Evolutionary conservation across 768 basidiomycete genomes (phyloP).

Genomic region (Boletus speciosus): DNA sequence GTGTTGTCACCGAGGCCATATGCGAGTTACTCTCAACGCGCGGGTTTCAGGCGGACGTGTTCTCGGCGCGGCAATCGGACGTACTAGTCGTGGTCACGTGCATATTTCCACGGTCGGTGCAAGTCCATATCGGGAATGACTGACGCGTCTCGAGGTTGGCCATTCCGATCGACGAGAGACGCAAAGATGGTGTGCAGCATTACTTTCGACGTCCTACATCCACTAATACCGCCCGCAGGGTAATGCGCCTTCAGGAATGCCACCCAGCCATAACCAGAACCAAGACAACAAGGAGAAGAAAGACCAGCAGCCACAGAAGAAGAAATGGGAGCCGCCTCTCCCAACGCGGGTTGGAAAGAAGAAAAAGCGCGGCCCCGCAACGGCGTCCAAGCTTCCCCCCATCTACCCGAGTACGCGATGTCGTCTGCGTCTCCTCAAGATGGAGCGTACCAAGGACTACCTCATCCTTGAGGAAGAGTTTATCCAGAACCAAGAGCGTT

Average conservation of each 20-base stretch:
- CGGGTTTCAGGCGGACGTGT: not conserved
- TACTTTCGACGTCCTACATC: not conserved
- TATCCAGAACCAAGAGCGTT: slow-evolving; percentile 84
- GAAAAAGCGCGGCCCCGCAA: slow-evolving; percentile 88
- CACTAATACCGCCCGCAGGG: slow-evolving; percentile 46
- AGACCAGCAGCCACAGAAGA: slow-evolving; percentile 53
- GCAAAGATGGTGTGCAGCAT: slow-evolving; percentile 22
- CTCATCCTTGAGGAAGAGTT: slow-evolving; percentile 94
- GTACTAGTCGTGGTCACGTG: slow-evolving; percentile 18
- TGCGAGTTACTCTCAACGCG: not conserved
- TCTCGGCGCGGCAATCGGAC: slow-evolving; percentile 14
- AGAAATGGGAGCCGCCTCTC: slow-evolving; percentile 98
- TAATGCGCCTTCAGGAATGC: slow-evolving; percentile 66
- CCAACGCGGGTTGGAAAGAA: slow-evolving; percentile 97
- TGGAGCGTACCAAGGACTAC: slow-evolving; percentile 98
- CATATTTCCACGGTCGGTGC: slow-evolving; percentile 19
- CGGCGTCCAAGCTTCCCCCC: slow-evolving; percentile 86
- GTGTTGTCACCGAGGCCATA: slow-evolving; percentile 38
- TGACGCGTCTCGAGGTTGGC: slow-evolving; percentile 46
- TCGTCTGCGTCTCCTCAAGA: slow-evolving; percentile 90
- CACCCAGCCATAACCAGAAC: slow-evolving; percentile 38
- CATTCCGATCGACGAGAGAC: slow-evolving; percentile 3
- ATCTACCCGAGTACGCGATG: slow-evolving; percentile 95
- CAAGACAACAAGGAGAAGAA: slow-evolving; percentile 47
- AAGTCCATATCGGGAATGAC: slow-evolving; percentile 38